Evolutionary conservation across 2,329 filamentous ascomycete species (phyloP).

Genomic region (Teratosphaeria viscida): DNA sequence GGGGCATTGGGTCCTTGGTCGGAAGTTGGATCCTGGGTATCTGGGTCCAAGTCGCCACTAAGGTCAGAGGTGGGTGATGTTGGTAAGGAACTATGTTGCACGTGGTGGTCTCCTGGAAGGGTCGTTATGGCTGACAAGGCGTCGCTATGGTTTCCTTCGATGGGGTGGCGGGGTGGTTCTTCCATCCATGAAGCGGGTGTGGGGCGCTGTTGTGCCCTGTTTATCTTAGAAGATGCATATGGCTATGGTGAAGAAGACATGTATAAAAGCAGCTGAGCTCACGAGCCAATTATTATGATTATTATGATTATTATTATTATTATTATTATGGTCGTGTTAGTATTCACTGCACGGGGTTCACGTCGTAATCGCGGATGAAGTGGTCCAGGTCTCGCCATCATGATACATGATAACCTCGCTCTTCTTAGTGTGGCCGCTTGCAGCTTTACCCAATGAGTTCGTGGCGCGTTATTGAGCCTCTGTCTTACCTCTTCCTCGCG

Average conservation of each 20-base stretch:
- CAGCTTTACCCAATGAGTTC: too few relatives aligned
- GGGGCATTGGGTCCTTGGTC: constrained; percentile 24
- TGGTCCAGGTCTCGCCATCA: too few relatives aligned
- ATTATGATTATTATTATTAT: background rate
- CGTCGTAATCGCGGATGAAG: too few relatives aligned
- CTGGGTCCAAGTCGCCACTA: background rate
- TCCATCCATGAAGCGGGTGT: background rate
- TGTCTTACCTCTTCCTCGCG: too few relatives aligned
- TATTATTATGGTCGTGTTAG: background rate
- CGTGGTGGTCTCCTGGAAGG: constrained; percentile 2
- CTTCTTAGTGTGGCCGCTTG: too few relatives aligned
- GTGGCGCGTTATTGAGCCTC: too few relatives aligned
- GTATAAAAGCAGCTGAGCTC: background rate
- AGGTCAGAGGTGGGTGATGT: background rate
- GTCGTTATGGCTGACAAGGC: background rate
- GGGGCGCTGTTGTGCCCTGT: background rate
- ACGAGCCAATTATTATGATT: background rate
- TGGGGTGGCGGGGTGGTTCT: background rate
- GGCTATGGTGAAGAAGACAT: background rate
- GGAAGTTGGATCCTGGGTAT: background rate
- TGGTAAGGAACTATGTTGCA: background rate
- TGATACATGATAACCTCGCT: too few relatives aligned
- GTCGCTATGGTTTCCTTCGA: background rate
- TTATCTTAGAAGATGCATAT: background rate
- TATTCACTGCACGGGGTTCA: too few relatives aligned